Evolutionary conservation across 1,284 basidiomycete genomes (phyloP), one percentile per base, ranked within the genome.

Genomic region (Wallemia hederae): DNA sequence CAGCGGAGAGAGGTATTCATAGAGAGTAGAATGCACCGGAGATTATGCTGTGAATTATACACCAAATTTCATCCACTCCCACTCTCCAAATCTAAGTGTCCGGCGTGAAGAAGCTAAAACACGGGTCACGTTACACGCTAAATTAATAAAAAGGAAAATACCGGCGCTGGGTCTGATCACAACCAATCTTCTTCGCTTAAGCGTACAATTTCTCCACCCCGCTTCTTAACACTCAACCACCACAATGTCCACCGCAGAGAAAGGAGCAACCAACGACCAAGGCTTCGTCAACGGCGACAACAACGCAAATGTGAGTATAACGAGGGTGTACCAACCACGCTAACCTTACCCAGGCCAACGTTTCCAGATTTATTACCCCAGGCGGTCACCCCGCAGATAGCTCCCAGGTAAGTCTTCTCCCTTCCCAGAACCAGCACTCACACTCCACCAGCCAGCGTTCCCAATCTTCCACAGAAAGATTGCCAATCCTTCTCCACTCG

Each of bases 401-500:
- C 19, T 55, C 59, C 14, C 59, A 63, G n/a, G 39, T 49, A n/a
- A 5, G 39, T 49, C 5, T 31, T 31, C 29, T 17, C 29, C 7
- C 7, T 7, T 31, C 7, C 17, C 29, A 7, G 7, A 7, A 7
- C 29, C 29, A 31, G 29, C 29, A 17, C 29, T 7, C 29, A 7
- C 29, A 31, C 29, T 31, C 29, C 29, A 31, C 7, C 58, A 62
- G 64, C 62, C 62, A 25, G 61, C 62, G 19, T 63, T 61, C 62
- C 62, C 60, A 49, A 60, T 62, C 55, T 65, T 65, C 65, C 68
- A 68, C 61, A 60, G 70, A 14, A 68, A 67, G 62, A 65, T 74
- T 34, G 73, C 69, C 61, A 74, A 75, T 67, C 74, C 74, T 7
- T 73, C 73, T 0, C 74, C 74, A 17, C 67, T 75, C 15, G 73